A percentile compares a stretch with the other conserved stretches of the same genome.
Conservation (phyloP, 768 basidiomycete genomes). For the Pulveroboletus sp. region DNA sequence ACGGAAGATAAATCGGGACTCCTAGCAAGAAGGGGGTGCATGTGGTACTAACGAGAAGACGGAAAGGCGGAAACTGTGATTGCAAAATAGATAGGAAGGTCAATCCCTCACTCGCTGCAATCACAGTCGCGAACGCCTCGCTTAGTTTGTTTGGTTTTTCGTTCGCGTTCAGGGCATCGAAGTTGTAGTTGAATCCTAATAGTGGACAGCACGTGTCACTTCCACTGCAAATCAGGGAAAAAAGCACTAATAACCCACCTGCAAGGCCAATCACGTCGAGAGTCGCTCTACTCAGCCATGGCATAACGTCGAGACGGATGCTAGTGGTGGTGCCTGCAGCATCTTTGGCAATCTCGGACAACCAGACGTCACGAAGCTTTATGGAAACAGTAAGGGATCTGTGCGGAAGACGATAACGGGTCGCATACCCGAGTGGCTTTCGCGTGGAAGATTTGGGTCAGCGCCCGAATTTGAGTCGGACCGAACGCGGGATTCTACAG, state of each 20-base stretch:
- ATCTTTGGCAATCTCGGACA: conserved; percentile 26
- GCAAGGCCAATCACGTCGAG: conserved; percentile 40
- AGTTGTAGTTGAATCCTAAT: conserved; percentile 34
- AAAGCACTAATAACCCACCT: conserved; percentile 14
- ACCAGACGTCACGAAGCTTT: conserved; percentile 45
- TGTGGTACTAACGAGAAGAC: conserved; percentile 30
- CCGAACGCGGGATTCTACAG: conserved; percentile 69
- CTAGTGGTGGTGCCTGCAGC: conserved; percentile 12
- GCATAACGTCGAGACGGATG: conserved; percentile 26
- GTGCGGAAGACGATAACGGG: background rate
- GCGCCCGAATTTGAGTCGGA: conserved; percentile 49
- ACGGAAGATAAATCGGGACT: background rate
- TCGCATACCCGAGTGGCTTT: conserved; percentile 47
- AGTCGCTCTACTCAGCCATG: conserved; percentile 33
- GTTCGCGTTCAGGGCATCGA: conserved; percentile 27
- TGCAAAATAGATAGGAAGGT: conserved; percentile 30
- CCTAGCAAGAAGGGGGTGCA: background rate
- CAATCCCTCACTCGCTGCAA: conserved; percentile 1
- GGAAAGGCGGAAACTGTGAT: conserved; percentile 34
- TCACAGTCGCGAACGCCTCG: conserved; percentile 28
- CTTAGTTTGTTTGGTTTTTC: conserved; percentile 30
- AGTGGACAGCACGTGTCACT: background rate
- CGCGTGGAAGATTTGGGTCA: conserved; percentile 55
- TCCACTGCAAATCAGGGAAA: background rate
- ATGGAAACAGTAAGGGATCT: background rate